These are phyloP conservation scores for Desmodesmus armatus DNA, from an alignment of 139 green algal genomes.

Conservation along the genomic window DNA sequence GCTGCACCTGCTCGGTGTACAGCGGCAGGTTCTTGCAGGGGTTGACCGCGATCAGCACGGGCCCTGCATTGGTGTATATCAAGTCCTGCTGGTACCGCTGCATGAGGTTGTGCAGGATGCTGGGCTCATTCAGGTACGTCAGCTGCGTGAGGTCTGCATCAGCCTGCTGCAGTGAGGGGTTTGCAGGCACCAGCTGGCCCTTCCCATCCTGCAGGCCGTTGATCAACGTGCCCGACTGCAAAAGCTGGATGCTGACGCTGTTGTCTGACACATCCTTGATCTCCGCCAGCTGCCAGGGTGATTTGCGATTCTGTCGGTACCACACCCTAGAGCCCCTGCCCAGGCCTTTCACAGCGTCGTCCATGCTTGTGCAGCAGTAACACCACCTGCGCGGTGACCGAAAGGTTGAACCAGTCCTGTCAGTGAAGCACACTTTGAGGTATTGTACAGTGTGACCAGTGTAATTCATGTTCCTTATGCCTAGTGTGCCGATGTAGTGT, in stretches of 20 bases:
- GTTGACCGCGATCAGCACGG: conserved; percentile 92
- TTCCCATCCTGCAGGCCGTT: neutral
- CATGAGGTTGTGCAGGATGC: conserved; percentile 84
- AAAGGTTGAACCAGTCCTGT: too few species aligned
- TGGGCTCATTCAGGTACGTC: conserved; percentile 89
- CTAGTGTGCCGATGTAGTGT: too few species aligned
- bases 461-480: too few species aligned
- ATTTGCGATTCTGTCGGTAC: conserved; percentile 40
- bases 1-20: conserved; percentile 76
- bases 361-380: neutral
- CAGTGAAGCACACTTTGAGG: too few species aligned
- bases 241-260: neutral
- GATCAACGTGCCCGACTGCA: neutral
- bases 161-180: conserved; percentile 65
- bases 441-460: too few species aligned
- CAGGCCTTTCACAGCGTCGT: conserved; percentile 29
- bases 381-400: too few species aligned
- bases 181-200: conserved; percentile 56
- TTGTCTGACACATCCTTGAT: conserved; percentile 18
- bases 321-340: conserved; percentile 38
- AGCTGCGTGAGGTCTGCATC: conserved; percentile 86
- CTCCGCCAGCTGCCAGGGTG: conserved; percentile 50
- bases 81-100: conserved; percentile 66
- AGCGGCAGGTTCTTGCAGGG: conserved; percentile 86
- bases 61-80: conserved; percentile 88